These are phyloP conservation scores for Paxillus ammoniavirescens DNA, from an alignment of 768 basidiomycete species.

Conservation along the genomic window DNA sequence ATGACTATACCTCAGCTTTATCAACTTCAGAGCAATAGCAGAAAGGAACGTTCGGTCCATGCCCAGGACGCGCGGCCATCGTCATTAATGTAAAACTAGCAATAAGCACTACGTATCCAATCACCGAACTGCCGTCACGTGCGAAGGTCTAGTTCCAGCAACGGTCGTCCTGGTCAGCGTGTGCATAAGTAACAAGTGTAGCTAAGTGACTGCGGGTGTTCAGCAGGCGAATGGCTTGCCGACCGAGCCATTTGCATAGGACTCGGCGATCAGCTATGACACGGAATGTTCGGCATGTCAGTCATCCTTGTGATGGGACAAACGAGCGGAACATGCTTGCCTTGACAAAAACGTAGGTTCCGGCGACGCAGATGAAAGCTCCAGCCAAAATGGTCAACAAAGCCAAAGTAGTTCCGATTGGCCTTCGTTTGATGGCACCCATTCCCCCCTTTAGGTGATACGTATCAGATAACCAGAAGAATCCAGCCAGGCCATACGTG, in stretches of 20 bases:
- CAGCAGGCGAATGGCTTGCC: constrained; percentile 48
- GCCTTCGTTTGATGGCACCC: constrained; percentile 30
- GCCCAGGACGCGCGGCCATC: constrained; percentile 2
- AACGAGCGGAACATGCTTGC: constrained; percentile 25
- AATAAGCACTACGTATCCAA: not conserved
- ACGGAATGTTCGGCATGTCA: not conserved
- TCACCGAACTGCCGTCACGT: constrained; percentile 15
- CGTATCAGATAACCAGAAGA: constrained; percentile 53
- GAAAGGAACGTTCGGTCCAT: not conserved
- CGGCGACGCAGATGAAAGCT: constrained; percentile 51
- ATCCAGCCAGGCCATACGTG: constrained; percentile 51
- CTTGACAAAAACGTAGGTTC: constrained; percentile 52
- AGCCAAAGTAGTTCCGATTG: constrained; percentile 35
- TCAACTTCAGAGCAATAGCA: not conserved
- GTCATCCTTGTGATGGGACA: not conserved
- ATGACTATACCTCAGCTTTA: constrained; percentile 7
- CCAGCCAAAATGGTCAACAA: constrained; percentile 46
- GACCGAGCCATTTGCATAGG: constrained; percentile 41
- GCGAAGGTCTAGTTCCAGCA: not conserved
- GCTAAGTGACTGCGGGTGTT: not conserved
- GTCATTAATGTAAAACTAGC: not conserved
- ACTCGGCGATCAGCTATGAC: constrained; percentile 43
- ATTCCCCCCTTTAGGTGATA: constrained; percentile 41
- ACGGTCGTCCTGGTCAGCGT: too few relatives aligned
- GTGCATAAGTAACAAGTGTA: not conserved